A percentile compares a stretch with the other conserved stretches of the same genome.
Conservation (phyloP, 2,329 filamentous ascomycete species). For the Plectosphaerella cucumerina region DNA sequence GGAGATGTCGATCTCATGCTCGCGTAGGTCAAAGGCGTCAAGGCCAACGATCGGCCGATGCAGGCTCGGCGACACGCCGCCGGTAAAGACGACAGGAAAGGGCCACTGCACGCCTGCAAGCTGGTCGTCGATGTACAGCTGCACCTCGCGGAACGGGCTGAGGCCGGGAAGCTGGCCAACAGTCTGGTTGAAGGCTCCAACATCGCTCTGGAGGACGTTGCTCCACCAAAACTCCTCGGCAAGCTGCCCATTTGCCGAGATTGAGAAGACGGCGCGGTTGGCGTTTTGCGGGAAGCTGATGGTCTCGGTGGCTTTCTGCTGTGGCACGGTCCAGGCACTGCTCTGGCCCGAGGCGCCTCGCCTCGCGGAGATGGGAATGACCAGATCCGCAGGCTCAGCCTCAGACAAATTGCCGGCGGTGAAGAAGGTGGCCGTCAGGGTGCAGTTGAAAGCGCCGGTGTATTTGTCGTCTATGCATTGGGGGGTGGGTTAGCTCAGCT, state of each 20-base stretch:
- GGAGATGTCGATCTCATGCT: constrained; percentile 79
- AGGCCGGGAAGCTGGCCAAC: constrained; percentile 59
- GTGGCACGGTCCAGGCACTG: constrained; percentile 66
- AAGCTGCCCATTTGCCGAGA: constrained; percentile 74
- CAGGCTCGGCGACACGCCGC: constrained; percentile 70
- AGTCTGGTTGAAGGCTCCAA: constrained; percentile 51
- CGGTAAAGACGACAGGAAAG: constrained; percentile 78
- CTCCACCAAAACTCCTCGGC: constrained; percentile 84
- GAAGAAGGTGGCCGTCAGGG: constrained; percentile 70
- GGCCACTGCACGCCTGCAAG: constrained; percentile 77
- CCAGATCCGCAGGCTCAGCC: constrained; percentile 51
- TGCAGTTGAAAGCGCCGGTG: constrained; percentile 70
- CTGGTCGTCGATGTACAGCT: constrained; percentile 67
- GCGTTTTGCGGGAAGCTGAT: constrained; percentile 62
- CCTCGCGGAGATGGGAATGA: constrained; percentile 62
- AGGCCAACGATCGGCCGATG: constrained; percentile 77
- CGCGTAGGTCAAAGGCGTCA: constrained; percentile 72
- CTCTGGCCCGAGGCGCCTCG: constrained; percentile 43
- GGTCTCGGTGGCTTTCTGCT: constrained; percentile 53
- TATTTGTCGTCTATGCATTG: constrained; percentile 50
- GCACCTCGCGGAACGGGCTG: constrained; percentile 74
- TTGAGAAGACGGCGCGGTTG: constrained; percentile 66
- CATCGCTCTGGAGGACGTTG: constrained; percentile 64
- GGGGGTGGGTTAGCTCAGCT: neutral
- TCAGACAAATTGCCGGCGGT: constrained; percentile 19